Conservation (phyloP, 495 filamentous ascomycete genomes). For the Aspergillus nidulans region DNA sequence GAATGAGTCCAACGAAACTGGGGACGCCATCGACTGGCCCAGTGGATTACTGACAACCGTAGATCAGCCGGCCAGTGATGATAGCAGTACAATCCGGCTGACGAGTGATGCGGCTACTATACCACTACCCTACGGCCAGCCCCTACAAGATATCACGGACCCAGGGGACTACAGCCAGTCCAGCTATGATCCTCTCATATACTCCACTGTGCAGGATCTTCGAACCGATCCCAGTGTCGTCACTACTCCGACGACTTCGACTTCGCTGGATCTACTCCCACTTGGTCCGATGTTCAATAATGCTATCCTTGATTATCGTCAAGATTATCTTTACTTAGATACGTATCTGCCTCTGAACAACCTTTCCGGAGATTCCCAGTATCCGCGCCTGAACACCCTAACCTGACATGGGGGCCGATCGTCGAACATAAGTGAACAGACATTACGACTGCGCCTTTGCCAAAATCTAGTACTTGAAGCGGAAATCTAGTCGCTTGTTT, state of each 20-base stretch:
- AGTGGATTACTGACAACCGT: not conserved
- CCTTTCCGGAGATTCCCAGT: not conserved
- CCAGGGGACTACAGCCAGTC: not conserved
- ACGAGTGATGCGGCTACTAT: not conserved
- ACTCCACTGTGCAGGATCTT: not conserved
- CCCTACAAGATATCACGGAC: not conserved
- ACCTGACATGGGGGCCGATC: not conserved
- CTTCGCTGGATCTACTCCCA: not conserved
- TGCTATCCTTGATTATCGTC: not conserved
- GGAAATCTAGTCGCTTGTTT: conserved; percentile 38
- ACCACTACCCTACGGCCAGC: not conserved
- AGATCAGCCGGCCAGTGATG: not conserved
- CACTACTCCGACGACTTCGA: not conserved
- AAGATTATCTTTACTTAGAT: not conserved
- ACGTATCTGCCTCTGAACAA: not conserved
- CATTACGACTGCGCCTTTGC: not conserved
- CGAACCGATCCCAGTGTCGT: not conserved
- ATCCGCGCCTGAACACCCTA: not conserved
- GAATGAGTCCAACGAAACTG: not conserved
- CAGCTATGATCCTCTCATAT: not conserved
- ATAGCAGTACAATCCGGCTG: not conserved
- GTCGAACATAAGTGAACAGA: too few species aligned
- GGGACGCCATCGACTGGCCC: not conserved
- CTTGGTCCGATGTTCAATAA: not conserved
- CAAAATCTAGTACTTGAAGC: conserved; percentile 27